Evolutionary conservation across 1,284 basidiomycete species (phyloP).

Genomic region (Schizophyllum commune): DNA sequence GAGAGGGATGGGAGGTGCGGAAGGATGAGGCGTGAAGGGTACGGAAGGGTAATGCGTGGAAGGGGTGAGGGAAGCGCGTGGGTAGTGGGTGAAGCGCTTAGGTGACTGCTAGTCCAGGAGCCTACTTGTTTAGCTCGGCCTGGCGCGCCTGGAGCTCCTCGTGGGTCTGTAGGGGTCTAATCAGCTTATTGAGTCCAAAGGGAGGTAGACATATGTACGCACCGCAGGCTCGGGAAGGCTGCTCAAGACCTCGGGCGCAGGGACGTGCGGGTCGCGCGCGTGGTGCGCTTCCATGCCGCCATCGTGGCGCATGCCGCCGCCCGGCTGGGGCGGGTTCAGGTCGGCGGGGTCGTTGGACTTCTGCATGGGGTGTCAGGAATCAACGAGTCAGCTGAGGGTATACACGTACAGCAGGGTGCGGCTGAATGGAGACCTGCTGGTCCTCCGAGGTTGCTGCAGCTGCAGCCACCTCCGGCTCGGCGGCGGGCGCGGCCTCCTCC

Average conservation of each 20-base stretch:
- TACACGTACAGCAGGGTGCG: slow-evolving; percentile 44
- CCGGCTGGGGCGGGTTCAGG: slow-evolving; percentile 30
- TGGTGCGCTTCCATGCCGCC: slow-evolving; percentile 27
- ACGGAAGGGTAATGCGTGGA: too few relatives aligned
- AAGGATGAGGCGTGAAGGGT: too few relatives aligned
- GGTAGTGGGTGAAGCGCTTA: too few relatives aligned
- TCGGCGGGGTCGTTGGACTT: slow-evolving; percentile 45
- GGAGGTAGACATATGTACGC: slow-evolving; percentile 7
- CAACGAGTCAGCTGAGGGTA: too few relatives aligned
- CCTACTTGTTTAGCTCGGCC: slow-evolving; percentile 22
- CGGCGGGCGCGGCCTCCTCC: neutral
- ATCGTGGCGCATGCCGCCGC: slow-evolving; percentile 27
- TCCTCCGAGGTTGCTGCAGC: slow-evolving; percentile 14
- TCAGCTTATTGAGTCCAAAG: neutral
- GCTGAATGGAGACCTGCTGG: slow-evolving; percentile 35
- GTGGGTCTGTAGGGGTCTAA: slow-evolving; percentile 21
- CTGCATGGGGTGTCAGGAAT: slow-evolving; percentile 17
- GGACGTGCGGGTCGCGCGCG: slow-evolving; percentile 36
- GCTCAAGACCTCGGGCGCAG: slow-evolving; percentile 19
- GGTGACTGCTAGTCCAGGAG: neutral
- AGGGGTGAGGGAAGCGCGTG: too few relatives aligned
- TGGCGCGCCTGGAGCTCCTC: slow-evolving; percentile 58
- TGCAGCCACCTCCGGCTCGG: too few relatives aligned
- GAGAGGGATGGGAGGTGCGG: too few relatives aligned
- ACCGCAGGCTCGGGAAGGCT: slow-evolving; percentile 17